These are phyloP conservation scores for Pythium oligandrum DNA, from an alignment of 352 stramenopile genomes.

Conservation along the genomic window DNA sequence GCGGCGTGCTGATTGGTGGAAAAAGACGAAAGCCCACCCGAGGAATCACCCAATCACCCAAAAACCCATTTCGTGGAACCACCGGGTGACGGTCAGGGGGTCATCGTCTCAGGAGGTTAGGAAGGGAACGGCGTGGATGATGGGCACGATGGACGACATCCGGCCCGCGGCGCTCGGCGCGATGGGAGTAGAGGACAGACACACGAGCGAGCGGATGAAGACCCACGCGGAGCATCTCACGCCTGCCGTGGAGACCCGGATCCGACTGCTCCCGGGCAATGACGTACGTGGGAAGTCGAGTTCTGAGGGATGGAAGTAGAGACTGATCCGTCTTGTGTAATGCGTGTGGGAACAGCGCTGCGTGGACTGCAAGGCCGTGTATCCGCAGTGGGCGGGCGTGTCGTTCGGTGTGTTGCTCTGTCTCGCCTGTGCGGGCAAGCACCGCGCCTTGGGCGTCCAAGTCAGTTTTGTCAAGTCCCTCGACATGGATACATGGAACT, in stretches of 20 bases:
- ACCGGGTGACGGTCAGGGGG: too few species aligned
- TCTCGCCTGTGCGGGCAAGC: constrained; percentile 63
- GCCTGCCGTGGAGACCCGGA: constrained; percentile 37
- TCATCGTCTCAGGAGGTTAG: too few species aligned
- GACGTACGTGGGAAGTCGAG: constrained; percentile 37
- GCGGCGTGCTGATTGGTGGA: too few species aligned
- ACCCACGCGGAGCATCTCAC: constrained; percentile 29
- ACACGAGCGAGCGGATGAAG: too few species aligned
- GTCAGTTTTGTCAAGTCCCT: constrained; percentile 85
- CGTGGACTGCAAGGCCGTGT: constrained; percentile 75
- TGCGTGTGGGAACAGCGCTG: constrained; percentile 43
- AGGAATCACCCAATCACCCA: too few species aligned
- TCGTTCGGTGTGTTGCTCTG: constrained; percentile 83
- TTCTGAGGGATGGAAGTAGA: background rate
- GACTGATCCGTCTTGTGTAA: background rate
- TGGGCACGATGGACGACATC: too few species aligned
- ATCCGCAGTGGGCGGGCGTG: constrained; percentile 78
- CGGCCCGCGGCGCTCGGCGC: too few species aligned
- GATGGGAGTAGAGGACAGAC: too few species aligned
- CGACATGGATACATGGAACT: constrained; percentile 70
- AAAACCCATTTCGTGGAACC: too few species aligned
- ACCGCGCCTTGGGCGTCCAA: constrained; percentile 74
- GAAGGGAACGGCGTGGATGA: too few species aligned
- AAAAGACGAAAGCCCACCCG: too few species aligned
- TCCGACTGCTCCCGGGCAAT: constrained; percentile 68